phyloP scores from a whole-genome alignment of 371 early-diverging fungal species.

The Smittium culicis region DNA sequence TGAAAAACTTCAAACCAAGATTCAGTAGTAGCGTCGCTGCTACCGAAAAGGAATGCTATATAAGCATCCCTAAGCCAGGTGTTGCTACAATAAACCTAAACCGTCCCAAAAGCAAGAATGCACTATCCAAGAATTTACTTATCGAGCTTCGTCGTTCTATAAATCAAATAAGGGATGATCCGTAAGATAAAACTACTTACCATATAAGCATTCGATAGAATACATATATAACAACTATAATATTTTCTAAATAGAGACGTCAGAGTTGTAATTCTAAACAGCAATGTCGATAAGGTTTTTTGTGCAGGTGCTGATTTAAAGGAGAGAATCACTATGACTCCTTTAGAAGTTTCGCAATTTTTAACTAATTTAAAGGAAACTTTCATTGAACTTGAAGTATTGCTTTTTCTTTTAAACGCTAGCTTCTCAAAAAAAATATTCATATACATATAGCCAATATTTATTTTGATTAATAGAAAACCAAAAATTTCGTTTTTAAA shows the following conservation, averaged over 20 bases:
- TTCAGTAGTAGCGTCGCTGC: too few species aligned
- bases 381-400: constrained; percentile 70
- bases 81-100: constrained; percentile 70
- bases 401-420: constrained; percentile 3
- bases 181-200: constrained; percentile 10
- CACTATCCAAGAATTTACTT: constrained; percentile 67
- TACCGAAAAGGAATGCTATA: background rate
- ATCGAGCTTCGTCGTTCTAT: constrained; percentile 53
- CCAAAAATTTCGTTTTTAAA: too few species aligned
- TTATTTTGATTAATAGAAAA: too few species aligned
- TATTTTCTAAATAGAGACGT: constrained; percentile 30
- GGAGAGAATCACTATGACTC: constrained; percentile 80
- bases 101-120: constrained; percentile 79
- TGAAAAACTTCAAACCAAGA: too few species aligned
- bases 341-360: constrained; percentile 68
- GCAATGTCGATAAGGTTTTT: constrained; percentile 71
- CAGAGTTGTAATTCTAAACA: constrained; percentile 70
- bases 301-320: constrained; percentile 95
- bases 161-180: constrained; percentile 48
- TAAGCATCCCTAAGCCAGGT: background rate
- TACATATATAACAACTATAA: background rate
- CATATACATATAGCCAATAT: too few species aligned
- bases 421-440: constrained; percentile 2
- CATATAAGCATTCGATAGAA: background rate
- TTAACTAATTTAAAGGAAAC: constrained; percentile 57